phyloP scores from a whole-genome alignment of 331 rosid species.

The Rosa hybrid region DNA sequence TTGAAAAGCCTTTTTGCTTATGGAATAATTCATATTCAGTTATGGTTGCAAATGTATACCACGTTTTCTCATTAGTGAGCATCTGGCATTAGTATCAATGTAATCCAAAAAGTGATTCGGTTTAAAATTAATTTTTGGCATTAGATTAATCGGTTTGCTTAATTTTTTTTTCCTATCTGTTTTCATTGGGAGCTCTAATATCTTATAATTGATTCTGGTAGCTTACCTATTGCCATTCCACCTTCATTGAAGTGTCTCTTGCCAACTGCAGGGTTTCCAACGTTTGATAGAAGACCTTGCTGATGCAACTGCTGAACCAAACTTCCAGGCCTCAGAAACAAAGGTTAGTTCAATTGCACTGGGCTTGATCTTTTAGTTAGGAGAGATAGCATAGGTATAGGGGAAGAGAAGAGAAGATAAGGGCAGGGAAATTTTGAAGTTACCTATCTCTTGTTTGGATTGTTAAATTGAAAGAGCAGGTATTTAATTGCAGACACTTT shows the following conservation, averaged over 20 bases:
- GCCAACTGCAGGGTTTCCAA: conserved; percentile 37
- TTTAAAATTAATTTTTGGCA: not conserved
- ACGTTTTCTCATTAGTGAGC: not conserved
- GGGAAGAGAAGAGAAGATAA: not conserved
- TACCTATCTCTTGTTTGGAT: not conserved
- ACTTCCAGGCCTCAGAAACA: conserved; percentile 39
- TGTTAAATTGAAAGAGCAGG: not conserved
- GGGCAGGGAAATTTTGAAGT: not conserved
- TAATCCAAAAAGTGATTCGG: not conserved
- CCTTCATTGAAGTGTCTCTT: conserved; percentile 18
- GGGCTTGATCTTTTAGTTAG: not conserved
- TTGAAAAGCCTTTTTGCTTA: not conserved
- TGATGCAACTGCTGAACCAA: conserved; percentile 27
- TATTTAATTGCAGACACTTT: not conserved
- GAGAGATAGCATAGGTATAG: not conserved
- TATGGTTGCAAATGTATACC: not conserved
- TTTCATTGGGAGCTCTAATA: not conserved
- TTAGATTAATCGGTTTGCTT: not conserved
- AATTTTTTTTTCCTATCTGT: not conserved
- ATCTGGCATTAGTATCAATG: not conserved
- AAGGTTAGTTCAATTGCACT: conserved; percentile 55
- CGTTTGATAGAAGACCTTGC: conserved; percentile 41
- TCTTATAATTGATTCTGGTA: conserved; percentile 4
- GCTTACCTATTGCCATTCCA: not conserved
- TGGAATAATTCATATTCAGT: not conserved